Evolutionary conservation across 768 basidiomycete species (phyloP).

Genomic region (Favolaschia claudopus): DNA sequence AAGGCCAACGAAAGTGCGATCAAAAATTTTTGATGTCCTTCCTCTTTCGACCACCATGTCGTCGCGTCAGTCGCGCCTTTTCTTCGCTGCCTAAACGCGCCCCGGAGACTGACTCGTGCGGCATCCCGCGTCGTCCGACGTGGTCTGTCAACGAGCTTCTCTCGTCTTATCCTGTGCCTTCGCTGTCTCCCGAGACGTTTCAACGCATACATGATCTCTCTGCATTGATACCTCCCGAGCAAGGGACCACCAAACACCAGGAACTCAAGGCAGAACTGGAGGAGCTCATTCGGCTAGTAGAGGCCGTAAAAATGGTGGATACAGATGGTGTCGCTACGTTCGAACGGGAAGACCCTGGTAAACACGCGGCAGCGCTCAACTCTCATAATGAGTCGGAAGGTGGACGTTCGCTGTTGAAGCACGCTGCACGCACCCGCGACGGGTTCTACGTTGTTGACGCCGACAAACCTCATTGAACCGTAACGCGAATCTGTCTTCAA

Average conservation of each 20-base stretch:
- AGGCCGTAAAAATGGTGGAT: slow-evolving; percentile 77
- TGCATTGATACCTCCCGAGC: slow-evolving; percentile 71
- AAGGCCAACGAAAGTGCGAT: slow-evolving; percentile 24
- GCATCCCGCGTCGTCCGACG: slow-evolving; percentile 71
- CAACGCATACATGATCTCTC: slow-evolving; percentile 74
- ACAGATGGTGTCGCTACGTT: slow-evolving; percentile 39
- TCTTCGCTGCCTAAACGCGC: slow-evolving; percentile 14
- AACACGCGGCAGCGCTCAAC: slow-evolving; percentile 49
- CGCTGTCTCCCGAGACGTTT: slow-evolving; percentile 63
- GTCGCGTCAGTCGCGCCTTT: slow-evolving; percentile 24
- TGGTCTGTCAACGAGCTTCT: slow-evolving; percentile 85
- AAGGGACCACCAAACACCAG: slow-evolving; percentile 60
- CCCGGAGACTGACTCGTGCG: slow-evolving; percentile 59
- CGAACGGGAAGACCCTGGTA: slow-evolving; percentile 38
- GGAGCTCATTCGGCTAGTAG: slow-evolving; percentile 78
- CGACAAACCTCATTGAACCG: slow-evolving; percentile 37
- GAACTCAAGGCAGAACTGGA: slow-evolving; percentile 67
- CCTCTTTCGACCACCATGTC: slow-evolving; percentile 33
- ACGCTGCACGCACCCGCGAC: slow-evolving; percentile 58
- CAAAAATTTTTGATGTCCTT: slow-evolving; percentile 21
- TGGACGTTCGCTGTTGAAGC: slow-evolving; percentile 56
- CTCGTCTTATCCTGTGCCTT: slow-evolving; percentile 78
- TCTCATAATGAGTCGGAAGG: slow-evolving; percentile 26
- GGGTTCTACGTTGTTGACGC: slow-evolving; percentile 72
- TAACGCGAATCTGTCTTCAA: background rate